Percentiles rank a stretch among this genome's conserved stretches.
Conservation (phyloP, 2,329 filamentous ascomycete genomes). For the Fulvia fulva region DNA sequence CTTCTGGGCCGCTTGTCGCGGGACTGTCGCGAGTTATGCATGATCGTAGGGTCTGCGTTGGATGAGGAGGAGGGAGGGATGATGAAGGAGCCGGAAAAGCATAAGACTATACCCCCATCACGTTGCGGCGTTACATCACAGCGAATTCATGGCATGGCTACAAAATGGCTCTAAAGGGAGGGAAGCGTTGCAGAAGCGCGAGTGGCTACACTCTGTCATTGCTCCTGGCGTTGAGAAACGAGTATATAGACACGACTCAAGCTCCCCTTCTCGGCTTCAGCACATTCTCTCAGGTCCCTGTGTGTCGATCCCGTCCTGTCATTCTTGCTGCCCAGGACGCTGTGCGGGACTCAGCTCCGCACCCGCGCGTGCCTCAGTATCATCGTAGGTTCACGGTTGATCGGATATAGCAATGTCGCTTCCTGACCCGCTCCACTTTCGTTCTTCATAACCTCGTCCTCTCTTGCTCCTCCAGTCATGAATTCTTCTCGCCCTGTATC, state of each 20-base stretch:
- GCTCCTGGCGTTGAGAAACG: no score
- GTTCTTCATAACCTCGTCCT: constrained; percentile 1
- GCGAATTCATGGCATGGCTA: neutral
- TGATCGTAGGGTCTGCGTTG: neutral
- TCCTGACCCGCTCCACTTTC: no score
- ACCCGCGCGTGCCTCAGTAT: no score
- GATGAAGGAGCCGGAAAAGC: neutral
- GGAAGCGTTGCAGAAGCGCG: neutral
- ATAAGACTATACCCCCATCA: neutral
- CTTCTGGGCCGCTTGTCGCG: constrained; percentile 67
- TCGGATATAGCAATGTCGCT: no score
- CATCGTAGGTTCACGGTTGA: no score
- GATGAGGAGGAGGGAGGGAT: neutral
- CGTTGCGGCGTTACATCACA: neutral
- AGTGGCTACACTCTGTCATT: neutral
- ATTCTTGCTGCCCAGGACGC: no score
- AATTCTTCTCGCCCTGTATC: constrained; percentile 75
- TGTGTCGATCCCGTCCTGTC: no score
- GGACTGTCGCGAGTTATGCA: constrained; percentile 32
- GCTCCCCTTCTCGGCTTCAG: neutral
- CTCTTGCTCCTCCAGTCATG: constrained; percentile 15
- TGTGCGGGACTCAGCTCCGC: no score
- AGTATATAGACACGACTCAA: neutral
- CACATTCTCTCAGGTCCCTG: no score
- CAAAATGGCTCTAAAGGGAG: neutral